A percentile compares a stretch with the other conserved stretches of the same genome.
Evolutionary conservation across 306 rosid genomes (phyloP).

Genomic region (Styphnolobium japonicum): DNA sequence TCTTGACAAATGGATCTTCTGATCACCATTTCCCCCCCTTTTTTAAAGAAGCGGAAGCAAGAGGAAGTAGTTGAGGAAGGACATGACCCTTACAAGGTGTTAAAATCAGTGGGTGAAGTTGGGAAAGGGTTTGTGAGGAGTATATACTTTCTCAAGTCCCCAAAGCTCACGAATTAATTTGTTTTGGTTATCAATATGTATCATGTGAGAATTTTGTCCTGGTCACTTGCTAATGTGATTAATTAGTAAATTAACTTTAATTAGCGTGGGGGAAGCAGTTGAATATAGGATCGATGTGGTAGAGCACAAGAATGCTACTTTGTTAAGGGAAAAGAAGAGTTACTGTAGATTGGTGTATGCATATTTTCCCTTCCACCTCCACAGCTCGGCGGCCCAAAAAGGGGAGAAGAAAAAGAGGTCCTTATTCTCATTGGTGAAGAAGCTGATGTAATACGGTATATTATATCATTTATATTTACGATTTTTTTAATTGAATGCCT

Average conservation of each 20-base stretch:
- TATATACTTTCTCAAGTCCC: constrained; percentile 65
- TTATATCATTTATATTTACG: neutral
- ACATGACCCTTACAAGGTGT: constrained; percentile 48
- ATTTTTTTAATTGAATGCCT: neutral
- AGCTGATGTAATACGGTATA: neutral
- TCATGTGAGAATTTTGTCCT: constrained; percentile 17
- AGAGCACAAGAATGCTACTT: neutral
- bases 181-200: constrained; percentile 3
- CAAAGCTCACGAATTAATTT: constrained; percentile 30
- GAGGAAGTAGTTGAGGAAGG: constrained; percentile 48
- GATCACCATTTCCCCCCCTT: neutral
- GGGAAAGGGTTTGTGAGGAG: constrained; percentile 85
- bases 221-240: neutral
- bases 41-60: constrained; percentile 70
- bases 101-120: constrained; percentile 63
- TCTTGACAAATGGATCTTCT: constrained; percentile 11
- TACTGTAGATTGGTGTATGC: constrained; percentile 11
- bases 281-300: neutral
- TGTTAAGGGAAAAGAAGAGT: neutral
- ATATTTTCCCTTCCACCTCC: constrained; percentile 4
- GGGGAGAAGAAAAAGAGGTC: neutral
- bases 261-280: constrained; percentile 14
- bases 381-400: constrained; percentile 1
- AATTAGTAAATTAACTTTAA: neutral
- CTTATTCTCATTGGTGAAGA: neutral